Evolutionary conservation across 768 basidiomycete species (phyloP), one percentile per base, ranked within the genome.

Genomic region (Rossbeevera mucosa): DNA sequence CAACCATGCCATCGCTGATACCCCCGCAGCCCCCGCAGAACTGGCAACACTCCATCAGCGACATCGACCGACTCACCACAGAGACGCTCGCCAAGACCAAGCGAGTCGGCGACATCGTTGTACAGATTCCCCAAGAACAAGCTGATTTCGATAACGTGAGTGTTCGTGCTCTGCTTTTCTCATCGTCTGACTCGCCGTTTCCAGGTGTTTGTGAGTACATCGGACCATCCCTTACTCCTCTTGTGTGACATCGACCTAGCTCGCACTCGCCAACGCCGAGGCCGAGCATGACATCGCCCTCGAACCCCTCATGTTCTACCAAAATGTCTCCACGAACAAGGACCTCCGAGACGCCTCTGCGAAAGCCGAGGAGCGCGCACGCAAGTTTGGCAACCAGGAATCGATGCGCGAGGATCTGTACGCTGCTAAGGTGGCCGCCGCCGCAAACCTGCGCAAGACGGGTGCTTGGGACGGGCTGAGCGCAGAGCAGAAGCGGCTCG

Each of bases 341-440:
- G 81, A 78, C 47, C 74, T 93, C 12, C 80, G 91, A 5, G 89
- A 92, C 63, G 87, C 89, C 2, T 84, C 87, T 6, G 89, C 82
- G 53, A 78, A 76, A 26, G 85, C 86, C 1, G 86, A 91, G 62
- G 76, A 79, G 25, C 71, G 80, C 29, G 71, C 83, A 13, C 80
- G 83, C 48, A 81, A 89, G 54, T 91, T 81, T 60, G 73, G 71
- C 29, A 86, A 91, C 47, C 88, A 91, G 63, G 74, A 80, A 1
- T 83, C 82, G 5, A 91, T 91, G 86, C 81, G 90, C 8, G 64
- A 86, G 36, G 91, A 94, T 63, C 79, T 94, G 33, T 92, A 79
- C 74, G 70, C 78, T 31, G 84, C 86, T 25, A 85, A 88, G 68
- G 69, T 78, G 2, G 76, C 77, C 4, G 89, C 88, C 0, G 76